Conservation (phyloP, 202 grass and related monocot genomes). For the Schoenoplectus triqueter region DNA sequence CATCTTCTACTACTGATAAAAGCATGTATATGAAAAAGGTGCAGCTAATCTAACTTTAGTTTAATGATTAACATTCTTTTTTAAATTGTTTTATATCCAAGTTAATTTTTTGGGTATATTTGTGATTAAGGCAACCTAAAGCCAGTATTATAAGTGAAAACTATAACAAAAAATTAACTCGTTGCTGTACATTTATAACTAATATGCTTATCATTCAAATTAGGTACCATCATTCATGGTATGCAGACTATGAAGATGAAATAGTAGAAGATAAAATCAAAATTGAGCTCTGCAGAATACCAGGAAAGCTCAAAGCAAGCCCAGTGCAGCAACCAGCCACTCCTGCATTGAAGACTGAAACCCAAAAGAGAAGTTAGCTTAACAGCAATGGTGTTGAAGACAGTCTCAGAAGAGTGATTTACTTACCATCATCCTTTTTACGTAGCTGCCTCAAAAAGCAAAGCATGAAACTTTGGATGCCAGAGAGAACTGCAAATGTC, state of each 20-base stretch:
- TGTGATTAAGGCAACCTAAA: background rate
- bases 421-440: conserved; percentile 89
- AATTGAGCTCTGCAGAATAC: conserved; percentile 41
- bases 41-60: background rate
- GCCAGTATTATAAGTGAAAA: background rate
- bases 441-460: conserved; percentile 80
- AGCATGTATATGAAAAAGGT: background rate
- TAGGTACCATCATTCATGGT: background rate
- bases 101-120: background rate
- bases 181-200: background rate
- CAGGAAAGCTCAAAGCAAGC: conserved; percentile 90
- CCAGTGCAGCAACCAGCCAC: conserved; percentile 92
- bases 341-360: conserved; percentile 83
- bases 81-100: background rate
- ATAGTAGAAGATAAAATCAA: background rate
- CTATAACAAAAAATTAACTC: background rate
- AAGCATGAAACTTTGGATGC: conserved; percentile 82
- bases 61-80: background rate
- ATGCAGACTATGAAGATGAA: background rate
- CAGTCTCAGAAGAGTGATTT: background rate
- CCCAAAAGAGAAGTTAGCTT: conserved; percentile 33
- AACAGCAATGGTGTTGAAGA: background rate
- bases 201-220: background rate
- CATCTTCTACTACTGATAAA: background rate
- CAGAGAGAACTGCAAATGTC: conserved; percentile 94